Base-by-base conservation (phyloP, 2,329 filamentous ascomycete genomes). In the Aspergillus tanneri region DNA sequence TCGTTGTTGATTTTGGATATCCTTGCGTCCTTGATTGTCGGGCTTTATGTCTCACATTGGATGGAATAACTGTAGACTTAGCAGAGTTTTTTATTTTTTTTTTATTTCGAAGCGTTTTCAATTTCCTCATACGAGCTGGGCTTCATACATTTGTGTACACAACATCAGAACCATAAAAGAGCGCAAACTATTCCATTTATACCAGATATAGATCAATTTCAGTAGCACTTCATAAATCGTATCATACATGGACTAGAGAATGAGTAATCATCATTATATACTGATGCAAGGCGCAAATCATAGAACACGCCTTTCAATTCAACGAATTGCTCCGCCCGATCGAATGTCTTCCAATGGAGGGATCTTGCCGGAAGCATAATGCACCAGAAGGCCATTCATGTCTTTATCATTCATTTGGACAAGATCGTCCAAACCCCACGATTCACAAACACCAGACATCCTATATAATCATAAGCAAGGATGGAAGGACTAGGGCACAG, bases 381-480 rank as follows among this genome's bases (percentile, higher is more conserved):
- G 91, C n/a, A 77, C 75, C 28, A 97, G 72, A n/a, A 97, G 74
- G 46, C 78, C 80, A 46, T 88, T 84, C 87, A 97, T 95, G 61
- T 91, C 91, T 60, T 86, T 81, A 42, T 93, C 88, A 16, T 81
- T 83, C 79, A 97, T 84, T 25, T 82, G 80, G 57, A 89, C 91
- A 58, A 97, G 81, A 53, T 96, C 87, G 52, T 95, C 86, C 67
- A 95, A 82, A 44, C 79, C 85, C 77, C 92, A 96, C 27, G 84
- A 78, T 59, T 96, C 90, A 72, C 91, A 96, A 27, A 97, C 88
- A 55, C 83, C 86, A 39, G 85, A 90, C 88, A 97, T 97, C 90
- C 87, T 90, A 34, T 8, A 35, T 10, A 16, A 11, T 34, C 19
- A 43, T 16, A 8, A 27, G 11, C 11, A 10, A 35, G 39, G 11